Percentiles rank a stretch among this genome's conserved stretches.
Evolutionary conservation across 352 stramenopile genomes (phyloP).

Genomic region (Sclerospora graminicola): DNA sequence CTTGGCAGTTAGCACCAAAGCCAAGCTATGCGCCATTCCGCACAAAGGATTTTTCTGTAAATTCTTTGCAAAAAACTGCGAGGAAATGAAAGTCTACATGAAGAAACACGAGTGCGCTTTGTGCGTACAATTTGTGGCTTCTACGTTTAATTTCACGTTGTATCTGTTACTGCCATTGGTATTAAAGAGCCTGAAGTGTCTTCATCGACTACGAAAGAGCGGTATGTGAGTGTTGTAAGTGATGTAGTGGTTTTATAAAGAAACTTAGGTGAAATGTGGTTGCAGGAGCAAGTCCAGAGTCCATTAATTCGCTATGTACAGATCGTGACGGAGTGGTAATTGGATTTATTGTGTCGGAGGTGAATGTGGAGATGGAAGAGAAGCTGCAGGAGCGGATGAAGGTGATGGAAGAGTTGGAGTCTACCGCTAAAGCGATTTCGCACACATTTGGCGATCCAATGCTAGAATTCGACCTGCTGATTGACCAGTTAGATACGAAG

Average conservation of each 20-base stretch:
- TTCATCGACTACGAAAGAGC: conserved; percentile 71
- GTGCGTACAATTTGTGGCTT: conserved; percentile 72
- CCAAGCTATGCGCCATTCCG: conserved; percentile 71
- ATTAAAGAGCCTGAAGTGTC: conserved; percentile 60
- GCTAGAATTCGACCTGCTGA: conserved; percentile 77
- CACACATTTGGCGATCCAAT: conserved; percentile 74
- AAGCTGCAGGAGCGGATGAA: conserved; percentile 66
- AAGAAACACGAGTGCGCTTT: conserved; percentile 77
- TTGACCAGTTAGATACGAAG: conserved; percentile 80
- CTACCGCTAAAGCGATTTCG: conserved; percentile 65
- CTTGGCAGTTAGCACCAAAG: conserved; percentile 62
- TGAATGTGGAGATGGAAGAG: conserved; percentile 78
- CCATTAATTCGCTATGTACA: conserved; percentile 77
- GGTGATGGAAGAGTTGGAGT: conserved; percentile 71
- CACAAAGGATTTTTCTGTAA: conserved; percentile 85
- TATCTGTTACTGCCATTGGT: conserved; percentile 63
- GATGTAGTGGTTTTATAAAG: not conserved
- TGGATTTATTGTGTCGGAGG: conserved; percentile 81
- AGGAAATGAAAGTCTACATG: conserved; percentile 85
- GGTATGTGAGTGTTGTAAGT: conserved; percentile 23
- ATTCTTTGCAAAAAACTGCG: conserved; percentile 77
- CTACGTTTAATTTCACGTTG: conserved; percentile 80
- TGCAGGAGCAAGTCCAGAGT: conserved; percentile 62
- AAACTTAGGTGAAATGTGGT: not conserved
- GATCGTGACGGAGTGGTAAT: conserved; percentile 79